Conservation (phyloP, 805 yeast genomes). For the Monosporozyma yasuniensis region DNA sequence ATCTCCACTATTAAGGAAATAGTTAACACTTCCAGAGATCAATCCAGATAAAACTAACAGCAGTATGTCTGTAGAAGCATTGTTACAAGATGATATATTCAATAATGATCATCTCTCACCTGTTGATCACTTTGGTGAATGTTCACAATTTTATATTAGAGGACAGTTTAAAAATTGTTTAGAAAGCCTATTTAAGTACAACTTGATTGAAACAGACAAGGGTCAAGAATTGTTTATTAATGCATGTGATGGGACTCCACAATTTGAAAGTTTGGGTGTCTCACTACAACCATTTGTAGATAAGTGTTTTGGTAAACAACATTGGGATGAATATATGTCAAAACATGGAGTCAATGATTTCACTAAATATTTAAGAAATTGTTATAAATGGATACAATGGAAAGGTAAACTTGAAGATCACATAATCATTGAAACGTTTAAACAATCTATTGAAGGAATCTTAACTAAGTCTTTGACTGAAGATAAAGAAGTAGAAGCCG, state of each 20-base stretch:
- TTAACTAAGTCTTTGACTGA: not conserved
- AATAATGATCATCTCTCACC: not conserved
- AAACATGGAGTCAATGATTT: not conserved
- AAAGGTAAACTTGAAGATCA: not conserved
- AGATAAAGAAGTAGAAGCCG: not conserved
- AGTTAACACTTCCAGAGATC: not conserved
- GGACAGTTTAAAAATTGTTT: constrained; percentile 18
- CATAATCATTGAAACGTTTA: not conserved
- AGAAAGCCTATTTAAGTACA: constrained; percentile 14
- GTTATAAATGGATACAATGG: not conserved
- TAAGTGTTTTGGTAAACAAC: not conserved
- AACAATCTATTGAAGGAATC: not conserved
- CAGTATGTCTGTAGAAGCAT: constrained; percentile 3
- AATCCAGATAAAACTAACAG: not conserved
- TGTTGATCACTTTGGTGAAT: constrained; percentile 7
- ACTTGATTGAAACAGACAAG: constrained; percentile 9
- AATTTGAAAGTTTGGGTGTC: constrained; percentile 11
- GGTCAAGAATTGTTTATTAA: constrained; percentile 10
- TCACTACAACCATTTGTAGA: constrained; percentile 2
- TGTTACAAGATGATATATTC: constrained; percentile 17
- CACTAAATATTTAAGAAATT: not conserved
- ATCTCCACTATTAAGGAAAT: not conserved
- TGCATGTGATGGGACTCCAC: constrained; percentile 10
- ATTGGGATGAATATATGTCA: not conserved
- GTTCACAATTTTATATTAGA: constrained; percentile 14